A percentile compares a stretch with the other conserved stretches of the same genome.
phyloP scores from a whole-genome alignment of 2,329 filamentous ascomycete genomes.

The Aphanocladium album region DNA sequence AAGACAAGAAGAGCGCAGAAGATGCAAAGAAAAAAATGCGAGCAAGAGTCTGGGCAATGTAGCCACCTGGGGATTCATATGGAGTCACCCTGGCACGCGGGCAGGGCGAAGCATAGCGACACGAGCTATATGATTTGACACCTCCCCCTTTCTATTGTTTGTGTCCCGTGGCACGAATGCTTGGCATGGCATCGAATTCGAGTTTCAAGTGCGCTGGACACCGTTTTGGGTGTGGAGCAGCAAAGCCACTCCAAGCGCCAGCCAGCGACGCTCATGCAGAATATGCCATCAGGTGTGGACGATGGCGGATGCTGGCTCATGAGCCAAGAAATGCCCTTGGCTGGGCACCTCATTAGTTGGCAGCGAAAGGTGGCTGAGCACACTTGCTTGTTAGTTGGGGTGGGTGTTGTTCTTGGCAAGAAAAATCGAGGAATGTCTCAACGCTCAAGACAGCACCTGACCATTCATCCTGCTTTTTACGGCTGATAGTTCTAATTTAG shows the following conservation, averaged over 20 bases:
- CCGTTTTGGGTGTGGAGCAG: conserved; percentile 6
- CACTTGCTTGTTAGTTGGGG: neutral
- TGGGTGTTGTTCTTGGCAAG: conserved; percentile 6
- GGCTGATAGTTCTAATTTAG: neutral
- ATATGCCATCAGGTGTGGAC: neutral
- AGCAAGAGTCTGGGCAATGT: neutral
- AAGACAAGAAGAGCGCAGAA: neutral
- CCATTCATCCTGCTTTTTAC: too few species aligned
- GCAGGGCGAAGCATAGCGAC: neutral
- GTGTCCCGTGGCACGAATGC: neutral
- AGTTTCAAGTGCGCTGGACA: conserved; percentile 4
- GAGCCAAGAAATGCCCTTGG: conserved; percentile 8
- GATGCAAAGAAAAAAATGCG: neutral
- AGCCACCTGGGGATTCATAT: neutral
- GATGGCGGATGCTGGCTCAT: neutral
- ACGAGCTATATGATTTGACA: neutral
- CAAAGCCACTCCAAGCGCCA: neutral
- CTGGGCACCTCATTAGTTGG: conserved; percentile 4
- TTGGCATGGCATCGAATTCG: conserved; percentile 6
- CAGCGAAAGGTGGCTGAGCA: conserved; percentile 3
- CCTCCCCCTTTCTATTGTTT: neutral
- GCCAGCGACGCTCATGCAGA: neutral
- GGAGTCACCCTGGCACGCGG: neutral
- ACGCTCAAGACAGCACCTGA: neutral
- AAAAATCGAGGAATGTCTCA: neutral